Conservation (phyloP, 768 basidiomycete genomes). For the Kwoniella sp. region DNA sequence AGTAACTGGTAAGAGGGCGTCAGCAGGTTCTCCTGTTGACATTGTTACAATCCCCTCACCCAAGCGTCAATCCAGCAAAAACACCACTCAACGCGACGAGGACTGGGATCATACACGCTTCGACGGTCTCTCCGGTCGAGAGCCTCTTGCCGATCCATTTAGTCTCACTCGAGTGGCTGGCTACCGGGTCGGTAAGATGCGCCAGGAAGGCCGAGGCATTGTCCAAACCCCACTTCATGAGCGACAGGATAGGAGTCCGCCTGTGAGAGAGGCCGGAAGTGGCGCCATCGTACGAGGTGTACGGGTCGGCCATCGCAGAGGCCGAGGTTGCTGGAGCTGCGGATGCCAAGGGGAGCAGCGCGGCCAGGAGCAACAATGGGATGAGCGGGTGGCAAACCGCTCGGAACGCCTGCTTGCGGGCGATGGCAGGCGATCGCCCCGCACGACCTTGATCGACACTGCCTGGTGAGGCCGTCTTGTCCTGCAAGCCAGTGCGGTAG, state of each 20-base stretch:
- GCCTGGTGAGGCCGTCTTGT: no score
- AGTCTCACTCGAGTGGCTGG: not conserved
- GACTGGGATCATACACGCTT: constrained; percentile 67
- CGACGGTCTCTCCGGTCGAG: constrained; percentile 43
- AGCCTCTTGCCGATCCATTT: constrained; percentile 8
- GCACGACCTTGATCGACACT: no score
- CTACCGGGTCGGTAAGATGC: not conserved
- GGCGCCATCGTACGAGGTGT: constrained; percentile 7
- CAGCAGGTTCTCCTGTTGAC: not conserved
- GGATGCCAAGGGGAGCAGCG: constrained; percentile 2
- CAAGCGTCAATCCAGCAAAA: constrained; percentile 83
- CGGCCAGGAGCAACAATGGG: not conserved
- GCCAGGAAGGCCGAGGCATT: constrained; percentile 1
- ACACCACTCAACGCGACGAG: constrained; percentile 77
- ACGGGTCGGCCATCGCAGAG: not conserved
- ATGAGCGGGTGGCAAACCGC: not conserved
- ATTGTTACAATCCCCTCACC: constrained; percentile 54
- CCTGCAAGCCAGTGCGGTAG: no score
- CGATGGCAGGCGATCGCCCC: no score
- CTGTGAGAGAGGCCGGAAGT: not conserved
- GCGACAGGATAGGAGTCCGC: constrained; percentile 13
- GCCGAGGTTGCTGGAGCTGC: not conserved
- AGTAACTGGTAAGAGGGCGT: constrained; percentile 48
- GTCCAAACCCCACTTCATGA: constrained; percentile 7
- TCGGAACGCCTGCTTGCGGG: no score